Conservation (phyloP, 179 eudicot genomes). For the Spinacia oleracea region DNA sequence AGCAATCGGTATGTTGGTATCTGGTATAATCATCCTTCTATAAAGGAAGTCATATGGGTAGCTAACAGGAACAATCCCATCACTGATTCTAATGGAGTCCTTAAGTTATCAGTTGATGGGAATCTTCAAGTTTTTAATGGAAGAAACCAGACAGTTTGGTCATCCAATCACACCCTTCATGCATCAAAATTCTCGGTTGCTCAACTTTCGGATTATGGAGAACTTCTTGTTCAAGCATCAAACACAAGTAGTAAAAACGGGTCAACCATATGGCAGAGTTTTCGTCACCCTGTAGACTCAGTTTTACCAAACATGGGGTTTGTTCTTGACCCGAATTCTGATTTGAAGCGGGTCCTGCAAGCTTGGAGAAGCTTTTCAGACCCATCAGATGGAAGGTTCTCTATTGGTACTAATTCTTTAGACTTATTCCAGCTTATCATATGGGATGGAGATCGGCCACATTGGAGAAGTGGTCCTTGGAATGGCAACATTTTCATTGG, state of each 20-base stretch:
- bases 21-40: constrained; percentile 20
- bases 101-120: constrained; percentile 24
- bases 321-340: not conserved
- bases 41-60: constrained; percentile 14
- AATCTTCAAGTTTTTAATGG: constrained; percentile 16
- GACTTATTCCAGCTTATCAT: constrained; percentile 9
- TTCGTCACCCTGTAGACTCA: constrained; percentile 20
- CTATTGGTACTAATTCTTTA: constrained; percentile 1
- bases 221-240: constrained; percentile 14
- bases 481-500: constrained; percentile 27
- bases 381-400: constrained; percentile 21
- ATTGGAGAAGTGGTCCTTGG: constrained; percentile 43
- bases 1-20: constrained; percentile 16
- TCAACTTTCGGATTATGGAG: constrained; percentile 24
- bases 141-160: constrained; percentile 27
- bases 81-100: constrained; percentile 21
- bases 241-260: constrained; percentile 5
- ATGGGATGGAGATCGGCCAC: constrained; percentile 17
- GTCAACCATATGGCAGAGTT: constrained; percentile 23
- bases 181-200: constrained; percentile 22
- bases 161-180: constrained; percentile 19
- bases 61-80: constrained; percentile 32
- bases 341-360: constrained; percentile 15
- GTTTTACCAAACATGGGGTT: constrained; percentile 26
- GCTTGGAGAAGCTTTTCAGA: constrained; percentile 30